phyloP scores from a whole-genome alignment of 768 basidiomycete genomes.

The Xerocomellus amylosporus region DNA sequence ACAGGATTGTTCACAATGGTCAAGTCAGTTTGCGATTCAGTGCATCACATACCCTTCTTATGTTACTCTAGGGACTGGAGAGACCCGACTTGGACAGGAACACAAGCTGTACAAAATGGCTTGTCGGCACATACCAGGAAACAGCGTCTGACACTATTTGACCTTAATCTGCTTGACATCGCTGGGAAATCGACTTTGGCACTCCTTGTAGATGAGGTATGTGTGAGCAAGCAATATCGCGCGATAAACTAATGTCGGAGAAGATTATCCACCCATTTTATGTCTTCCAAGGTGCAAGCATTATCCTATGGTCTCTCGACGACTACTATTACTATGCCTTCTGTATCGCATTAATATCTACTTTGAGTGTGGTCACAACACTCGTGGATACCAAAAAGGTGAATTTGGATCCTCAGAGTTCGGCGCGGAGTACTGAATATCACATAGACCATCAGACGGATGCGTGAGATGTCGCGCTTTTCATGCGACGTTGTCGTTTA shows the following conservation, averaged over 20 bases:
- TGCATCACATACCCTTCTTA: constrained; percentile 1
- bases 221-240: constrained; percentile 9
- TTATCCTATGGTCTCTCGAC: constrained; percentile 91
- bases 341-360: constrained; percentile 90
- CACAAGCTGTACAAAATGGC: constrained; percentile 63
- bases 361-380: constrained; percentile 79
- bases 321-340: constrained; percentile 98
- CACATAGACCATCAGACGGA: constrained; percentile 77
- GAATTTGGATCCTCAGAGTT: constrained; percentile 11
- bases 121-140: constrained; percentile 50
- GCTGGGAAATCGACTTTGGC: constrained; percentile 77
- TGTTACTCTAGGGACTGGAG: constrained; percentile 74
- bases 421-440: constrained; percentile 3
- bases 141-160: constrained; percentile 76
- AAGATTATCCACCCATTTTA: constrained; percentile 97
- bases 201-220: constrained; percentile 86
- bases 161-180: constrained; percentile 84
- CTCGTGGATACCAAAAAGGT: constrained; percentile 92
- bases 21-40: constrained; percentile 46
- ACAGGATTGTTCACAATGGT: constrained; percentile 81
- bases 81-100: constrained; percentile 67
- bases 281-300: constrained; percentile 95
- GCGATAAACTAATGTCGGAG: constrained; percentile 1
- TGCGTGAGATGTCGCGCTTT: constrained; percentile 96
- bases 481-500: constrained; percentile 73